Evolutionary conservation across 768 basidiomycete species (phyloP), one percentile per base, ranked within the genome.

Genomic region (Boletus rufocinnamomeus): DNA sequence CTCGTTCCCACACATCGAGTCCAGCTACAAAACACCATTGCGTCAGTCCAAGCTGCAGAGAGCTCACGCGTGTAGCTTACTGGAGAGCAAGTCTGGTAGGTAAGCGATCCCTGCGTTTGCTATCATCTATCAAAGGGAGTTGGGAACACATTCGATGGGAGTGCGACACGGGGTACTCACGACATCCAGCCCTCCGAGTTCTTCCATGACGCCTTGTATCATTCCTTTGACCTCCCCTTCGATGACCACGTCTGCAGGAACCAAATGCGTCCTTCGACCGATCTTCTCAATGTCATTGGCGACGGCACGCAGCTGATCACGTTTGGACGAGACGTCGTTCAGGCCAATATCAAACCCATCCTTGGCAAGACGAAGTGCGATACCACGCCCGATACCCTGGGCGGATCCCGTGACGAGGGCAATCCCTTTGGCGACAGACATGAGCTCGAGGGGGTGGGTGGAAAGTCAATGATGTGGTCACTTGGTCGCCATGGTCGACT

Each of bases 131-230:
- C 8, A 40, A 4, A 17, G 6, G 2, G 17, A 11, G n/a, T 44
- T 37, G 10, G 17, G 27, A n/a, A 8, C 21, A 38, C 0, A 11
- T 44, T 49, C 13, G 7, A 44, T 1, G 19, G 9, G 7, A 27
- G 13, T 10, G 1, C 1, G 8, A 32, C 16, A 19, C 1, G 10
- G 11, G 4, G 27, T 21, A 67, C 81, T 58, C 49, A 82, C 82
- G 19, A 81, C 80, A 58, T 83, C 79, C 21, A 85, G 59, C 4
- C 76, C 66, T 2, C 82, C 82, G 10, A 82, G 68, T 11, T 63
- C 60, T 8, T 67, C 41, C 1, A 69, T 63, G 14, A 66, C 64
- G 0, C 53, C 52, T 4, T 70, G 69, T 3, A 85, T 67, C 69
- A 83, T 73, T 7, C 28, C 54, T 54, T 76, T 68, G 2, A 84